Percentiles rank a stretch among this genome's conserved stretches.
Conservation (phyloP, 2,329 filamentous ascomycete genomes). For the Aspergillus hiratsukae region DNA sequence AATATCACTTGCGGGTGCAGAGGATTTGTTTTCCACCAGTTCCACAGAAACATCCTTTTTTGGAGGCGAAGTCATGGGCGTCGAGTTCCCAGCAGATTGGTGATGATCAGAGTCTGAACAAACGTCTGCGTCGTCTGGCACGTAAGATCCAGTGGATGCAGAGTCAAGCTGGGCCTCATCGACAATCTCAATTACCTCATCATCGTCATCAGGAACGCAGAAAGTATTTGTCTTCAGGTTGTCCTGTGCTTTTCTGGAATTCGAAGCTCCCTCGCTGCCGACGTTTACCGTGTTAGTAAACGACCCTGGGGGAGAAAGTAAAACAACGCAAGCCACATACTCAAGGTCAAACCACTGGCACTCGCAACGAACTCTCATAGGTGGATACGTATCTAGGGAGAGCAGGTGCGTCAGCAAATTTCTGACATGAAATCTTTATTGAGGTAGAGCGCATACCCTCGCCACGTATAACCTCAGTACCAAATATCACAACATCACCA, state of each 20-base stretch:
- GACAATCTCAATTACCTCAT: conserved; percentile 17
- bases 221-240: conserved; percentile 34
- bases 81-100: conserved; percentile 17
- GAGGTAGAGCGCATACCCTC: conserved; percentile 28
- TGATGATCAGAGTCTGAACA: conserved; percentile 17
- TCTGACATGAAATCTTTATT: not conserved
- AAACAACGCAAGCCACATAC: conserved; percentile 9
- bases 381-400: conserved; percentile 26
- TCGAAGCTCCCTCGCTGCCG: conserved; percentile 1
- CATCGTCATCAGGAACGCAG: conserved; percentile 38
- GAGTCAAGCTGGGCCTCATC: conserved; percentile 2
- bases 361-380: conserved; percentile 28
- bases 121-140: conserved; percentile 7
- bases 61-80: conserved; percentile 20
- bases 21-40: not conserved
- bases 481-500: conserved; percentile 42
- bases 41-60: conserved; percentile 8
- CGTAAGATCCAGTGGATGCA: conserved; percentile 5
- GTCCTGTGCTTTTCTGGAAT: not conserved
- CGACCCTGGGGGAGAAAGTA: not conserved
- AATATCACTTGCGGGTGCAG: not conserved
- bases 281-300: not conserved
- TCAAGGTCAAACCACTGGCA: conserved; percentile 25
- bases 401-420: not conserved
- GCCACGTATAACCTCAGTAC: conserved; percentile 47